Evolutionary conservation across 805 yeast genomes (phyloP), one percentile per base, ranked within the genome.

Genomic region (Jamesozyma jinghongensis): DNA sequence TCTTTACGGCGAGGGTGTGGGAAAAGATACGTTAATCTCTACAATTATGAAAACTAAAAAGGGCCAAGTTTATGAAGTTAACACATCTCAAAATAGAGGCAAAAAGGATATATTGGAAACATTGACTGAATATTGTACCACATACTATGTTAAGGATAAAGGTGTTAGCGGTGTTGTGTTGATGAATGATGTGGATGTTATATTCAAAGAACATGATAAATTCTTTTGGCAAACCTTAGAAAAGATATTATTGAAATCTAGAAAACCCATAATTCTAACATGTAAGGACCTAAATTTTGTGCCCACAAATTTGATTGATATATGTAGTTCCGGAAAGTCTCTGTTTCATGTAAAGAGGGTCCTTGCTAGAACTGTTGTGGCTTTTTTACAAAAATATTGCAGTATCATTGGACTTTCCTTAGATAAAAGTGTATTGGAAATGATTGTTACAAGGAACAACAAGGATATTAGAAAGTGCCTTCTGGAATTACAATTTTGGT

Each of bases 101-200:
- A 75, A 81, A 36, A 82, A 77, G 55, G 90, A 84, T 45, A 70
- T 90, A 12, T 64, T 69, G 38, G 73, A 76, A 19, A 74, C 68
- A 22, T 66, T 90, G 30, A 78, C 73, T 37, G 97, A 94, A 52
- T 73, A 87, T 40, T 78, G 90, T 41, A 88, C 95, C 3, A 82
- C 94, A 0, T 86, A 85, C 44, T 65, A 82, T 36, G 88, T 90
- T 2, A 85, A 81, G 47, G 66, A 66, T 37, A 52, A 52, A 32
- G 49, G 50, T 12, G 48, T 57, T n/a, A 70, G 75, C 43, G 87
- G 90, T 6, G 65, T 86, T 5, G 79, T 92, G 3, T 60, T 92
- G 27, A 68, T 90, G 42, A 95, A 88, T 50, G 96, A 90, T 52
- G 88, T 84, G 32, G 95, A 90, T 56, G 67, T 85, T 10, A 57